phyloP scores from a whole-genome alignment of 805 yeast species.

The Wickerhamiella australiensis region DNA sequence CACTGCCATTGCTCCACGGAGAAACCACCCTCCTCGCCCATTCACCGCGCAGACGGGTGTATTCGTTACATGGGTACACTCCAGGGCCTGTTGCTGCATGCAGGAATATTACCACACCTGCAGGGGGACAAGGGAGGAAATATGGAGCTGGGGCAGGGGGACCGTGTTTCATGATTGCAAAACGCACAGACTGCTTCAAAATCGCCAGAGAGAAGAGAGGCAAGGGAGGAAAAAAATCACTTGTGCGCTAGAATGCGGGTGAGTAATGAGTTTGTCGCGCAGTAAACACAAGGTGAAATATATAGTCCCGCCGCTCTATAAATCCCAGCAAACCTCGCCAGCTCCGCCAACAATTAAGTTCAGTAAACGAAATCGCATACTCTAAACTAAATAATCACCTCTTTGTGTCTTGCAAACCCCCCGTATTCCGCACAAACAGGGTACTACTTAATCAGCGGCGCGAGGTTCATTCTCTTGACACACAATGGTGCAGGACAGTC shows the following conservation, averaged over 20 bases:
- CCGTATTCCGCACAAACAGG: not conserved
- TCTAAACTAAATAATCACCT: not conserved
- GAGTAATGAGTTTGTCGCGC: too few species aligned
- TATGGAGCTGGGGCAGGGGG: constrained; percentile 1
- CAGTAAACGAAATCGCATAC: not conserved
- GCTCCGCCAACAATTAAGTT: not conserved
- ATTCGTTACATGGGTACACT: not conserved
- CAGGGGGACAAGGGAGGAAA: constrained; percentile 4
- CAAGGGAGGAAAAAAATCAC: not conserved
- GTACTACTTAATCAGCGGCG: constrained; percentile 3
- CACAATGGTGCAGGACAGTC: constrained; percentile 2
- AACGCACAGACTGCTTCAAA: not conserved
- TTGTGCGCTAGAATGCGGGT: not conserved
- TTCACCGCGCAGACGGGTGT: too few species aligned
- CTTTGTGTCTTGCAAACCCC: not conserved
- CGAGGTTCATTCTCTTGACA: not conserved
- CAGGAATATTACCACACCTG: not conserved
- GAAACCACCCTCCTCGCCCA: too few species aligned
- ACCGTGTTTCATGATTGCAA: not conserved
- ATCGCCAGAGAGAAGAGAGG: too few species aligned
- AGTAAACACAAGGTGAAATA: too few species aligned
- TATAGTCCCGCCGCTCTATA: too few species aligned
- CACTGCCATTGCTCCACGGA: too few species aligned
- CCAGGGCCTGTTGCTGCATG: not conserved
- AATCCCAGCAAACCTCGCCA: too few species aligned